Conservation (phyloP, 2,329 filamentous ascomycete species). For the Neophaeococcomyces mojaviensis region DNA sequence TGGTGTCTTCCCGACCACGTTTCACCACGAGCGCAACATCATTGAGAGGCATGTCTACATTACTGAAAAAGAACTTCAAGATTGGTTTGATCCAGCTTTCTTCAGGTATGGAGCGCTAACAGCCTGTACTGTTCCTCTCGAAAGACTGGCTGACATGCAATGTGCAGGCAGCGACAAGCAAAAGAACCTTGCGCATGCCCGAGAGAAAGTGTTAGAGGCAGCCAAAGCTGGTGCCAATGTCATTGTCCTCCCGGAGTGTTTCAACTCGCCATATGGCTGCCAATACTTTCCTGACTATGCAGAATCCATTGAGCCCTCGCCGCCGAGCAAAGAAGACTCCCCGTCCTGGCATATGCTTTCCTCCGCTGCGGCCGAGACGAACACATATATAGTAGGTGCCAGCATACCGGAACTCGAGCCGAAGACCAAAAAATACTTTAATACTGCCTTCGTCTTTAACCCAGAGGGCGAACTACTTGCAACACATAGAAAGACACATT, state of each 20-base stretch:
- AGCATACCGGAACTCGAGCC: constrained; percentile 79
- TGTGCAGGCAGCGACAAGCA: constrained; percentile 65
- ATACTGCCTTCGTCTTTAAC: constrained; percentile 78
- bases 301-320: constrained; percentile 73
- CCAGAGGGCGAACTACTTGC: constrained; percentile 73
- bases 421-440: constrained; percentile 68
- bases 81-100: constrained; percentile 76
- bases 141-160: no score
- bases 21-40: background rate
- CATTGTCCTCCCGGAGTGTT: constrained; percentile 93
- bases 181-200: constrained; percentile 73
- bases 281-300: constrained; percentile 88
- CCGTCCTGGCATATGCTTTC: constrained; percentile 82
- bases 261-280: constrained; percentile 95
- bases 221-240: constrained; percentile 69
- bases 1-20: no score
- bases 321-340: constrained; percentile 61
- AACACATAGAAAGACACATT: constrained; percentile 84
- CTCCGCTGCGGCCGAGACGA: constrained; percentile 67
- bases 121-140: constrained; percentile 14
- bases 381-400: constrained; percentile 77
- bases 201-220: constrained; percentile 74
- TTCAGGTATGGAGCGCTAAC: constrained; percentile 42
- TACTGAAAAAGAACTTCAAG: constrained; percentile 71
- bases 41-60: constrained; percentile 36